Percentiles rank a stretch among this genome's conserved stretches.
Conservation (phyloP, 495 filamentous ascomycete genomes). For the Darksidea phi region DNA sequence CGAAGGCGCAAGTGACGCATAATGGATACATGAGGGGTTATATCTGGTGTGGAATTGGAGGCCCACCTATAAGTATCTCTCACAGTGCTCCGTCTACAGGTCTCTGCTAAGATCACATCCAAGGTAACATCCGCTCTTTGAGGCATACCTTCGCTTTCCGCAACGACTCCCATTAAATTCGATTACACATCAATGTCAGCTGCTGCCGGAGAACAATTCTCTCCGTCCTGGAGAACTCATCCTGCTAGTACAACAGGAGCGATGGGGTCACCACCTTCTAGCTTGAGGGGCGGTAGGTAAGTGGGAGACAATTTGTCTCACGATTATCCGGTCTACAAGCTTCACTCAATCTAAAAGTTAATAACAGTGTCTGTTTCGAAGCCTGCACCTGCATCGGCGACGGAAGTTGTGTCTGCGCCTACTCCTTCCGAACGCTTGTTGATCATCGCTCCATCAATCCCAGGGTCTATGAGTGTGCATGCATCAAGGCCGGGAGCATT, state of each 20-base stretch:
- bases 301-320: neutral
- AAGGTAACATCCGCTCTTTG: neutral
- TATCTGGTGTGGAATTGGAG: constrained; percentile 2
- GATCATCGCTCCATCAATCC: no score
- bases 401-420: no score
- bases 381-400: neutral
- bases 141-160: neutral
- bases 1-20: constrained; percentile 15
- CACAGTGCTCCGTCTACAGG: neutral
- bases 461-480: no score
- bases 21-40: constrained; percentile 8
- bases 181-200: neutral
- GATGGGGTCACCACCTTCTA: neutral
- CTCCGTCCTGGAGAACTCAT: neutral
- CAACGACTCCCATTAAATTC: neutral
- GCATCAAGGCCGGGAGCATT: no score
- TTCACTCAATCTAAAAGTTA: neutral
- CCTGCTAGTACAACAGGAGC: neutral
- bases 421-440: no score
- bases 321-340: neutral
- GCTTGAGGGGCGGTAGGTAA: neutral
- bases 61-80: constrained; percentile 20
- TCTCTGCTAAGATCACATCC: neutral
- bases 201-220: neutral
- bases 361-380: neutral